Conservation (phyloP, 2,329 filamentous ascomycete species). For the Colletotrichum sojae region DNA sequence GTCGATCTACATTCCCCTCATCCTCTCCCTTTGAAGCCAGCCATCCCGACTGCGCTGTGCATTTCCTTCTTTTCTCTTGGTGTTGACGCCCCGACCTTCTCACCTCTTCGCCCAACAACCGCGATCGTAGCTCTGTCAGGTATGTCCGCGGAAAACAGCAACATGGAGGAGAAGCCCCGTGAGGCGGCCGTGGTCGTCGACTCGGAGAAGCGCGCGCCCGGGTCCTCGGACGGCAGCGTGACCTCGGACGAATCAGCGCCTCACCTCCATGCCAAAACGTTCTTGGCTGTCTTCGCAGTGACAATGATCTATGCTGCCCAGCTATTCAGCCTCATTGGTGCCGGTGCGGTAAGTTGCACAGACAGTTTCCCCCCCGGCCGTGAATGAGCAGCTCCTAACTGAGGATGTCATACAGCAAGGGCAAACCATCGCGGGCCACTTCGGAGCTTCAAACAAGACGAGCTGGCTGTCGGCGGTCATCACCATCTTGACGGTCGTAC, state of each 20-base stretch:
- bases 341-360: slow-evolving; percentile 48
- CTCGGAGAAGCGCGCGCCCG: neutral
- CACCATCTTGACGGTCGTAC: slow-evolving; percentile 47
- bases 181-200: neutral
- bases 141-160: neutral
- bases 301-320: slow-evolving; percentile 54
- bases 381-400: neutral
- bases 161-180: slow-evolving; percentile 5
- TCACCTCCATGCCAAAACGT: slow-evolving; percentile 52
- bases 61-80: too few species aligned
- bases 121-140: too few species aligned
- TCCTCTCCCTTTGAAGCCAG: too few species aligned
- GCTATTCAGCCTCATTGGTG: slow-evolving; percentile 52
- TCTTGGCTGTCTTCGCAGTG: slow-evolving; percentile 52
- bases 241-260: slow-evolving; percentile 32
- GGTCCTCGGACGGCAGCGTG: slow-evolving; percentile 4
- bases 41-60: too few species aligned
- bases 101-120: too few species aligned
- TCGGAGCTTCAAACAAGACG: slow-evolving; percentile 43
- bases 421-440: slow-evolving; percentile 49
- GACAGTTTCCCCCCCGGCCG: neutral
- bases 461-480: slow-evolving; percentile 54
- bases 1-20: neutral
- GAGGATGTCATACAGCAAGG: slow-evolving; percentile 48
- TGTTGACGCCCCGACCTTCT: too few species aligned